Base-by-base conservation (phyloP, 305 asterid species). In the Solanum hybrid region DNA sequence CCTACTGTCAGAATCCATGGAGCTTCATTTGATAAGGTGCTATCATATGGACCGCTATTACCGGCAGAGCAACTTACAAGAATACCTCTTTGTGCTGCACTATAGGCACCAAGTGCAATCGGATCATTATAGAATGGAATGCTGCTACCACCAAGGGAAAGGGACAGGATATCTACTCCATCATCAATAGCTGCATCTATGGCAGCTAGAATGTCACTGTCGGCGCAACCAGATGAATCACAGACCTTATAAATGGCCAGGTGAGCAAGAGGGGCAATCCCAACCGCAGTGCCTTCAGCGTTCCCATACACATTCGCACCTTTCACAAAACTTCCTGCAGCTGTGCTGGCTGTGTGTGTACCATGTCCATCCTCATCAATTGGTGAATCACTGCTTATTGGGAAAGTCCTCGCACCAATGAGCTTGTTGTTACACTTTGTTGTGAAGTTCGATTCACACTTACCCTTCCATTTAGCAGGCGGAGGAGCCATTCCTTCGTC, bases 251-350 rank as follows among this genome's bases (percentile, higher is more conserved):
- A 89, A 60, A 89, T 86, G 3, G 91, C 91, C 17, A 89, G 27
- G 42, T 89, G 91, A 76, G 89, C 89, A 26, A 73, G 81, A 4
- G 91, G 91, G 4, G 91, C 89, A 35, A 89, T 60, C 2, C 93
- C 86, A 87, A 66, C 80, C 22, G 93, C 42, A 6, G 93, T 92
- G 27, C 92, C 91, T 10, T 90, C 89, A 13, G 92, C 91, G 11
- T 84, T 87, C 36, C 38, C 72, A 40, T 45, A 60, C 15, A 89
- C 78, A 40, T 86, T 86, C 4, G 91, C 91, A 1, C 80, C 89
- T 36, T 76, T 38, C 56, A 89, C 87, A 35, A 86, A 89, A 81
- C 36, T 64, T 60, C 91, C 91, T 14, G 91, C 91, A 4, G 87
- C 45, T 9, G 80, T 88, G 37, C 90, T 81, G 4, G 90, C 81